phyloP scores from a whole-genome alignment of 805 yeast genomes.

The Wickerhamomyces queroliae region DNA sequence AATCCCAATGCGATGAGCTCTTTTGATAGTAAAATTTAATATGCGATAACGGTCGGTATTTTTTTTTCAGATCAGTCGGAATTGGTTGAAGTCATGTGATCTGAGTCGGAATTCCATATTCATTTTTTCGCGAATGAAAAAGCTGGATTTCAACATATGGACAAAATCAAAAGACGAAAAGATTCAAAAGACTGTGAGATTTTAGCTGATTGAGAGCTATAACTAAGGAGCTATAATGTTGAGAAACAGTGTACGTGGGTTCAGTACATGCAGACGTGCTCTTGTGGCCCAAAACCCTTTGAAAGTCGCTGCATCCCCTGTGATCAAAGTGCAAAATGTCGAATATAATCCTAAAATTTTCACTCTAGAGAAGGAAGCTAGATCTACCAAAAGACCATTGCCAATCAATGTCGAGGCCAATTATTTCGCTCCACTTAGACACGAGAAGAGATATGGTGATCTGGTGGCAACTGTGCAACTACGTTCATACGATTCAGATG shows the following conservation, averaged over 20 bases:
- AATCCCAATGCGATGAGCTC: too few relatives aligned
- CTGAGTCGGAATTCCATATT: too few relatives aligned
- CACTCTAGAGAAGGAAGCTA: constrained; percentile 27
- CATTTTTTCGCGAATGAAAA: too few relatives aligned
- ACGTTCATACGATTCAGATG: constrained; percentile 64
- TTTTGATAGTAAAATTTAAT: too few relatives aligned
- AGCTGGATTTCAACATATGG: too few relatives aligned
- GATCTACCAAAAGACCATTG: constrained; percentile 45
- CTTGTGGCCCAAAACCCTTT: constrained; percentile 10
- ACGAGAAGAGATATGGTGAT: constrained; percentile 63
- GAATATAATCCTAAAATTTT: constrained; percentile 31
- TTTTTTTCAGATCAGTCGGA: too few relatives aligned
- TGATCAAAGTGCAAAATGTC: constrained; percentile 6
- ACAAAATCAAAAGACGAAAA: too few relatives aligned
- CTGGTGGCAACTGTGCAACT: constrained; percentile 73
- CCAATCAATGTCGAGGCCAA: constrained; percentile 85
- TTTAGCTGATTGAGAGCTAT: background rate
- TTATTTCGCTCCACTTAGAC: constrained; percentile 73
- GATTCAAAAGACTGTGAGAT: too few relatives aligned
- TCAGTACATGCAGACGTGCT: constrained; percentile 5
- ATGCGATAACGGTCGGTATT: too few relatives aligned
- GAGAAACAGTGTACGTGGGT: constrained; percentile 5
- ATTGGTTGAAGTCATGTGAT: too few relatives aligned
- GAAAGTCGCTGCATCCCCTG: constrained; percentile 4
- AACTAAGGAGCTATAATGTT: constrained; percentile 2